A percentile compares a stretch with the other conserved stretches of the same genome.
phyloP scores from a whole-genome alignment of 2,329 filamentous ascomycete genomes.

The Arthrinium phaeospermum region DNA sequence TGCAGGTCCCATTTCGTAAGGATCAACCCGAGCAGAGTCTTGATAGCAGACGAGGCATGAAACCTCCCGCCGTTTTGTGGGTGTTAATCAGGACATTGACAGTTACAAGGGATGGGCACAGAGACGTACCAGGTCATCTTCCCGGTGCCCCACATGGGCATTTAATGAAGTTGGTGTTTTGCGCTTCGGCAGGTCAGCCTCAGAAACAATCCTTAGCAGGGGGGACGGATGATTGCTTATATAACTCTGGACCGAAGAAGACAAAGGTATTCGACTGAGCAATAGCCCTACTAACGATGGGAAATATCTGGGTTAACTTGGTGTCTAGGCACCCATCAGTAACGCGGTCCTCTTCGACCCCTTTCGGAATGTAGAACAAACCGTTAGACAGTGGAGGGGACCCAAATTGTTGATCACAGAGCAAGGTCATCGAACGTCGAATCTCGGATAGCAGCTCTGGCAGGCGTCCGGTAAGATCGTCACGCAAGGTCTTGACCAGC shows the following conservation, averaged over 20 bases:
- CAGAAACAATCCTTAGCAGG: not conserved
- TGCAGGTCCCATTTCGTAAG: not conserved
- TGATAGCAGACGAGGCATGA: not conserved
- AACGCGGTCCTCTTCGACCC: too few species aligned
- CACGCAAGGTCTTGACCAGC: not conserved
- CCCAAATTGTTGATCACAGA: not conserved
- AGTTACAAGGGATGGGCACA: too few species aligned
- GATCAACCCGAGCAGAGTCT: not conserved
- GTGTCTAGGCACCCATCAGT: too few species aligned
- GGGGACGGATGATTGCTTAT: not conserved
- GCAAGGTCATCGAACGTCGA: not conserved
- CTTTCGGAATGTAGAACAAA: not conserved
- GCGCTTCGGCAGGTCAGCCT: not conserved
- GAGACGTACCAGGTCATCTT: not conserved
- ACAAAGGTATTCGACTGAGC: too few species aligned
- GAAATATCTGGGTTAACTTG: too few species aligned
- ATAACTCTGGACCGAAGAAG: too few species aligned
- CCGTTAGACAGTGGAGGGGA: not conserved
- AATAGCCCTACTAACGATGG: too few species aligned
- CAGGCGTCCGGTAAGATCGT: not conserved
- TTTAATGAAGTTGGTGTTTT: not conserved
- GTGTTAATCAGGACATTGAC: not conserved
- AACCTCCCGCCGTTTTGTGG: not conserved
- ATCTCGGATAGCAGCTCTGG: not conserved
- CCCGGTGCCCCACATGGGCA: not conserved